Evolutionary conservation across 169 alveolate species (phyloP).

Genomic region (Theileria sp.): DNA sequence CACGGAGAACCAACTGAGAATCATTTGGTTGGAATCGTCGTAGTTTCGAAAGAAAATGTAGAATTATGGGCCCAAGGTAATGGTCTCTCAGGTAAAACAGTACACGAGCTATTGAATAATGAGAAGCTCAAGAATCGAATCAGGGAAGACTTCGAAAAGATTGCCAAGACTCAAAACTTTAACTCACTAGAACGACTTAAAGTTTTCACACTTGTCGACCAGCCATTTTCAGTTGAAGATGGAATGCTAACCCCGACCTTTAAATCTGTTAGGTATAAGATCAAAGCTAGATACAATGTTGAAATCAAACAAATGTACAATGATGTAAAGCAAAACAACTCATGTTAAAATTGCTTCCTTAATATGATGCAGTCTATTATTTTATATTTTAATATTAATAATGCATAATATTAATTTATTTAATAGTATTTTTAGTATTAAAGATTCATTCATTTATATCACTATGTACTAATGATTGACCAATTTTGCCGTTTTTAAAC

Average conservation of each 20-base stretch:
- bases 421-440: no score
- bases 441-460: no score
- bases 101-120: conserved; percentile 16
- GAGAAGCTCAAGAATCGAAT: conserved; percentile 24
- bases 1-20: conserved; percentile 70
- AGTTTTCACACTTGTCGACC: conserved; percentile 76
- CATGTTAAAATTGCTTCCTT: background rate
- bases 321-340: conserved; percentile 12
- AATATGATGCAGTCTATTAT: background rate
- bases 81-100: conserved; percentile 37
- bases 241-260: conserved; percentile 91
- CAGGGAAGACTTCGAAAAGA: conserved; percentile 41
- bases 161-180: conserved; percentile 61
- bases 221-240: conserved; percentile 85
- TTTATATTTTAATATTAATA: no score
- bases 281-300: conserved; percentile 55
- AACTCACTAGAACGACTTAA: conserved; percentile 79
- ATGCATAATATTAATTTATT: no score
- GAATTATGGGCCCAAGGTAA: conserved; percentile 56
- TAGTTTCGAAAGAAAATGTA: conserved; percentile 52
- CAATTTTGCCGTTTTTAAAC: background rate
- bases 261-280: conserved; percentile 85
- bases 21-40: conserved; percentile 65
- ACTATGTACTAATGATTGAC: background rate
- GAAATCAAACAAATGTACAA: conserved; percentile 69